These are phyloP conservation scores for Clavispora fructus DNA, from an alignment of 805 yeast genomes.

Conservation along the genomic window DNA sequence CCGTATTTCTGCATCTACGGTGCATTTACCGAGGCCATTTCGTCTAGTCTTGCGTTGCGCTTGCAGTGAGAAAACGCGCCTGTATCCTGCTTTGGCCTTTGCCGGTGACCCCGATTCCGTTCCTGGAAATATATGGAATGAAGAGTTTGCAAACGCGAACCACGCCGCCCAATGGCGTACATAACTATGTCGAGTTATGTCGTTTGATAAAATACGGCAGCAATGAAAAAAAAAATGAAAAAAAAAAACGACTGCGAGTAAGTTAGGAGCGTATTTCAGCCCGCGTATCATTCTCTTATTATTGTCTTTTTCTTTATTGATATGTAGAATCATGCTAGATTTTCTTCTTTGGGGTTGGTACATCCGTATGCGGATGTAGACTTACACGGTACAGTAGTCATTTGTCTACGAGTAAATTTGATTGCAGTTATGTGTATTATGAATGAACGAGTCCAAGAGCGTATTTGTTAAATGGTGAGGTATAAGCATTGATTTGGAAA, in stretches of 20 bases:
- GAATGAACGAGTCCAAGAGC: not conserved
- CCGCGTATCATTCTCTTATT: too few species aligned
- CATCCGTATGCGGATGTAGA: too few species aligned
- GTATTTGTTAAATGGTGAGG: not conserved
- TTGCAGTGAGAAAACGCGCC: too few species aligned
- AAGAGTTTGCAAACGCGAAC: not conserved
- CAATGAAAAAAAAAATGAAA: not conserved
- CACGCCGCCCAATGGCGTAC: not conserved
- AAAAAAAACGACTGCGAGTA: not conserved
- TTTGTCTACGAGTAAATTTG: too few species aligned
- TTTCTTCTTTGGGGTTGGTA: too few species aligned
- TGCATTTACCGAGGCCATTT: too few species aligned
- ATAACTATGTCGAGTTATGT: not conserved
- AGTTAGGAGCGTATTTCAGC: not conserved
- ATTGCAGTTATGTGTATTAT: not conserved
- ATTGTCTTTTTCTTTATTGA: too few species aligned
- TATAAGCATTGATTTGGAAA: not conserved
- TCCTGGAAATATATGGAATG: not conserved
- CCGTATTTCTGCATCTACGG: too few species aligned
- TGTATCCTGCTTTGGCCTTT: too few species aligned
- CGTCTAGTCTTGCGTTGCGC: too few species aligned
- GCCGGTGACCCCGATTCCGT: not conserved
- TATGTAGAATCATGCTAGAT: too few species aligned
- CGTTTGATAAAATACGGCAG: not conserved
- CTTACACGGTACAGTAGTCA: too few species aligned